A percentile compares a stretch with the other conserved stretches of the same genome.
phyloP scores from a whole-genome alignment of 768 basidiomycete genomes.

The Boletus bicolor region DNA sequence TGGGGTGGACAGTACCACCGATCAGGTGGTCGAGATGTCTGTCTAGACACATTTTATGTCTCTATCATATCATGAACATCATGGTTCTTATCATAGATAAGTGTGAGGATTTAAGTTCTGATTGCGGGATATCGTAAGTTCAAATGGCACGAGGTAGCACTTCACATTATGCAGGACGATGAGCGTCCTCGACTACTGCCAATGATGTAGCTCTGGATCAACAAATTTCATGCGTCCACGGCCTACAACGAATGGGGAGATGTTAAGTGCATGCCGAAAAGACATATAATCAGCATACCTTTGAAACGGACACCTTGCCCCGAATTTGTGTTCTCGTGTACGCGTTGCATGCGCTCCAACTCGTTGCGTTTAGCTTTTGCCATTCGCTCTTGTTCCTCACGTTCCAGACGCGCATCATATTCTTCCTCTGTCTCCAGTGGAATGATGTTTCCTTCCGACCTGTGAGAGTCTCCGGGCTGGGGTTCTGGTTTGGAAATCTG shows the following conservation, averaged over 20 bases:
- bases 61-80: conserved; percentile 12
- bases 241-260: conserved; percentile 33
- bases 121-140: neutral
- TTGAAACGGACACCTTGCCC: conserved; percentile 60
- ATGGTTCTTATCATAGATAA: conserved; percentile 1
- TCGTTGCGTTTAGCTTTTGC: conserved; percentile 46
- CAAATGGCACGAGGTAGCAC: neutral
- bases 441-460: conserved; percentile 4
- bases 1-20: conserved; percentile 9
- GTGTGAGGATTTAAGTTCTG: neutral
- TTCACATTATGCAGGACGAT: neutral
- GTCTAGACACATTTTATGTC: conserved; percentile 16
- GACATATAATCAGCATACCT: conserved; percentile 35
- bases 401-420: conserved; percentile 65
- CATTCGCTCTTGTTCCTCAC: conserved; percentile 60
- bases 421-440: conserved; percentile 65
- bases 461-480: conserved; percentile 8
- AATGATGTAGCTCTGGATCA: conserved; percentile 50
- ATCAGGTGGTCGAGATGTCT: conserved; percentile 18
- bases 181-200: conserved; percentile 14
- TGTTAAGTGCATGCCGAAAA: neutral
- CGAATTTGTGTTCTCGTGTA: conserved; percentile 31
- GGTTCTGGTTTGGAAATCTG: conserved; percentile 4
- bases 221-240: conserved; percentile 67
- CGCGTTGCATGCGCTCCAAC: conserved; percentile 46